Conservation (phyloP, 1,139 yeast species). For the Pneumocystis sp. region DNA sequence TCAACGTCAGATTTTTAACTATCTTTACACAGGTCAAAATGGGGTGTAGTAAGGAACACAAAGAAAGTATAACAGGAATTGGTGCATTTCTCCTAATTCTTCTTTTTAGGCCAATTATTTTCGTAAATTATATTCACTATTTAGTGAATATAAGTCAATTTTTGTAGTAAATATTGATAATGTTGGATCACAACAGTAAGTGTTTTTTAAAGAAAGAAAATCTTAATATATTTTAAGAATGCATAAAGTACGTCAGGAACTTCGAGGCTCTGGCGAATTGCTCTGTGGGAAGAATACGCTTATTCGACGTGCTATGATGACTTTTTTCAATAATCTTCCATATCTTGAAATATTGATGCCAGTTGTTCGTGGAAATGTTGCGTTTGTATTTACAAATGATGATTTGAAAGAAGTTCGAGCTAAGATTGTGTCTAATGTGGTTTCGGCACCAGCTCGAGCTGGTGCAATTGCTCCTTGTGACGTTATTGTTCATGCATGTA, state of each 20-base stretch:
- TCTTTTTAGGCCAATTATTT: neutral
- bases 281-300: conserved; percentile 99
- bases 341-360: conserved; percentile 93
- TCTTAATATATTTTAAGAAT: conserved; percentile 26
- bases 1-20: neutral
- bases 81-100: neutral
- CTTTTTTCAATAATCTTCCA: conserved; percentile 84
- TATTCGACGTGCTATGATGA: conserved; percentile 99
- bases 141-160: neutral
- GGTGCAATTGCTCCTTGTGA: conserved; percentile 99
- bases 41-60: neutral
- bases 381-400: conserved; percentile 96
- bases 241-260: conserved; percentile 97
- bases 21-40: neutral
- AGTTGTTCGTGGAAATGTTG: conserved; percentile 92
- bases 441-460: conserved; percentile 99
- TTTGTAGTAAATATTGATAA: neutral
- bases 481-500: conserved; percentile 96
- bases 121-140: neutral
- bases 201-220: neutral
- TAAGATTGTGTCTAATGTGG: conserved; percentile 73
- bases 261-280: conserved; percentile 88
- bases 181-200: neutral
- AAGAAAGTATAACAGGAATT: neutral
- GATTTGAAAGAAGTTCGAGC: conserved; percentile 91